phyloP scores from a whole-genome alignment of 305 asterid genomes.

The Galium porrigens region DNA sequence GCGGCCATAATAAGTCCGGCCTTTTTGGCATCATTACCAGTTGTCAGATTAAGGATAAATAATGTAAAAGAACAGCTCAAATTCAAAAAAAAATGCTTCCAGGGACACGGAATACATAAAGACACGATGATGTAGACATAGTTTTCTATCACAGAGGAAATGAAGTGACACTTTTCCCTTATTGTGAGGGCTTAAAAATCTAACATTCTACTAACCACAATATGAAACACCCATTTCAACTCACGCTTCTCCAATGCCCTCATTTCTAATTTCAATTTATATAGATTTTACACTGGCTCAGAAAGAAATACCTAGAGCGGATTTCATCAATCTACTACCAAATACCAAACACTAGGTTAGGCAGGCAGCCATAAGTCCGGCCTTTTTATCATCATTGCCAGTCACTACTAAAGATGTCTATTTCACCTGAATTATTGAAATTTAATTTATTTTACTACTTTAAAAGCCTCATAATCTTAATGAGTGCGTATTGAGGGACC shows the following conservation, averaged over 20 bases:
- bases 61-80: neutral
- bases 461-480: neutral
- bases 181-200: neutral
- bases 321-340: constrained; percentile 56
- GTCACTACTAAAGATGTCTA: constrained; percentile 14
- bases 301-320: constrained; percentile 34
- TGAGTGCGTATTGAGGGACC: neutral
- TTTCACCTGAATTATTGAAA: neutral
- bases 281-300: constrained; percentile 37
- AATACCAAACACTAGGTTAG: constrained; percentile 32
- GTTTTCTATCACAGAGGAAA: neutral
- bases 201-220: neutral
- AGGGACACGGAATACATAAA: neutral
- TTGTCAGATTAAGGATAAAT: constrained; percentile 13
- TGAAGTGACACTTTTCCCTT: no score
- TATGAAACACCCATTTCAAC: neutral
- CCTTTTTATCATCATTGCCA: constrained; percentile 82
- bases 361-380: constrained; percentile 84
- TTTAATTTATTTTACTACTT: no score
- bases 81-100: neutral
- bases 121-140: neutral
- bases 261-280: neutral
- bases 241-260: neutral
- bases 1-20: constrained; percentile 91
- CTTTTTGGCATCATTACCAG: constrained; percentile 75